Evolutionary conservation across 768 basidiomycete genomes (phyloP), one percentile per base, ranked within the genome.

Genomic region (Lactarius hengduanensis): DNA sequence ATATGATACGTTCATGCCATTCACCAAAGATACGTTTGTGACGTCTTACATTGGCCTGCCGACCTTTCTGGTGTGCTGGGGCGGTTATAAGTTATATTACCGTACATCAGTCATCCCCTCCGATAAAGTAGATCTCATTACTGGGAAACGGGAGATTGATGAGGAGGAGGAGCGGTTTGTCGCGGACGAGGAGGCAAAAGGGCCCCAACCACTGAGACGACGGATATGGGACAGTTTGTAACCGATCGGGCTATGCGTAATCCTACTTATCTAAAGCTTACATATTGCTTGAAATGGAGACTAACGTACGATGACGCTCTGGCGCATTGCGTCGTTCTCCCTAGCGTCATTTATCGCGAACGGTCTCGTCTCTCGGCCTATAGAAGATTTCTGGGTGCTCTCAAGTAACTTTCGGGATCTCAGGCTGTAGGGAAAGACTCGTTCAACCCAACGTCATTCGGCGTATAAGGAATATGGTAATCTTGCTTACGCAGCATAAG

Each of bases 91-190:
- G 68, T 13, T 80, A 13, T 73, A 73, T 59, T 77, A 76, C 70
- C 68, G 76, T 36, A 78, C 77, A 5, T 69, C 67, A 47, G 68
- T 76, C 13, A 77, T 80, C 68, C 79, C 80, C 16, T 73, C 80
- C 5, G 76, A 78, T 40, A 78, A 85, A 62, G 84, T 87, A 55
- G 88, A 91, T 73, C 80, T 90, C 28, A 74, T 85, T 45, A 82
- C 83, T 10, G 86, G 86, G 20, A 79, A 86, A 68, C 76, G 80
- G 38, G 80, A 81, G 66, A 87, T 90, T 59, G 82, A 89, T 68
- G 85, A 86, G 55, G 87, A 86, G 71, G 87, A 90, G 74, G 77
- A 81, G 69, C 77, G 74, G 63, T 85, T 79, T 70, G 66, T 83
- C 65, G 79, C 76, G 30, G 76, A 80, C 61, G 78, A 87, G 71